Base-by-base conservation (phyloP, 1,284 basidiomycete genomes). In the Cutaneotrichosporon sp. region DNA sequence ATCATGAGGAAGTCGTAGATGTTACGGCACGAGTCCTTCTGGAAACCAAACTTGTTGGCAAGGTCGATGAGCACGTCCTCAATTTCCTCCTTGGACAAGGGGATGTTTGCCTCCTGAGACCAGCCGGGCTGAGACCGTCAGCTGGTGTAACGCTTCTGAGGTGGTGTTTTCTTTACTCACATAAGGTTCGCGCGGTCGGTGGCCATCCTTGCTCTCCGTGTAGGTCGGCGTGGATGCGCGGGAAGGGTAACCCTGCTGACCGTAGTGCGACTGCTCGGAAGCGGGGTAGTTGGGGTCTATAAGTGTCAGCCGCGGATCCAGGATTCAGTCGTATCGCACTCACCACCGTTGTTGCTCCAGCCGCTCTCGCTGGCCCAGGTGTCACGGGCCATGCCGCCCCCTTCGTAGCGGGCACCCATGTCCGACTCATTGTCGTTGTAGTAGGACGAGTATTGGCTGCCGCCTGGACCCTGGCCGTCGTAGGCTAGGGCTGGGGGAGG, bases 41-140 rank as follows among this genome's bases (percentile, higher is more conserved):
- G 94, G 74, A 99, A 98, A 61, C 94, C 96, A 76, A 98, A 99
- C 78, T 98, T 99, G 81, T 98, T 92, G 31, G 92, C 87, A 22
- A 98, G 80, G 77, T 98, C 96, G 57, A 97, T 85, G 69, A 98
- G 91, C 50, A 98, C 90, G 71, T 99, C 94, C 76, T 98, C 94
- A 55, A 98, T 97, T 78, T 98, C 96, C 66, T 98, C 94, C 78
- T 97, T 97, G 29, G 91, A 92, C 11, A 98, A 79, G 12, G 94
- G 94, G 57, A 97, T 96, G 65, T 91, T 85, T 47, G 89, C 85
- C 55, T 97, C 92, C 37, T 85, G 77, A 16, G 85, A 85, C 94
- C 96, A 97, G 0, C 92, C 90, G 0, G 94, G 91, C 63, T 88
- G 83, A 82, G 0, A 83, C 57, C 52, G 55, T 44, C 59, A 39